These are phyloP conservation scores for Thymus mandschuricus DNA, from an alignment of 257 asterid species.

Conservation along the genomic window DNA sequence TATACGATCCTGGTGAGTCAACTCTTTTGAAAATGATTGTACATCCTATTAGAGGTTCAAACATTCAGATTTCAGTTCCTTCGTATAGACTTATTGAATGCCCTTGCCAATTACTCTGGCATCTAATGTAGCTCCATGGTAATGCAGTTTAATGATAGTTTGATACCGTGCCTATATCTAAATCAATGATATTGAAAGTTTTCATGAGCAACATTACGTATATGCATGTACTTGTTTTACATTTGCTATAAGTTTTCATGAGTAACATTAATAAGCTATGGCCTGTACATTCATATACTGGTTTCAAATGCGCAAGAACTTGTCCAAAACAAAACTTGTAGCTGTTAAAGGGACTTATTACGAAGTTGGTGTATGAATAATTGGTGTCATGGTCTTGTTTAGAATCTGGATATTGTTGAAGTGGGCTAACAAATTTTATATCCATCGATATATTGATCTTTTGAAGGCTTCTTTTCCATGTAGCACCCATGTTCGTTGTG, in stretches of 20 bases:
- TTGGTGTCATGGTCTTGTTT: neutral
- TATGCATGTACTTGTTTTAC: neutral
- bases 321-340: neutral
- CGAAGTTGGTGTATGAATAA: neutral
- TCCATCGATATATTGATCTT: neutral
- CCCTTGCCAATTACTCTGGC: neutral
- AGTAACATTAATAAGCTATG: neutral
- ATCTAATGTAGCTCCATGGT: neutral
- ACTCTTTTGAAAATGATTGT: neutral
- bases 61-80: neutral
- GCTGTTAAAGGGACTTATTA: neutral
- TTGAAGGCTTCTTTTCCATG: neutral
- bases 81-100: neutral
- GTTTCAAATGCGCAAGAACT: neutral
- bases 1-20: neutral
- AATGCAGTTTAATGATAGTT: neutral
- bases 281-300: too few species aligned
- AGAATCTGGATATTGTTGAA: neutral
- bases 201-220: neutral
- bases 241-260: neutral
- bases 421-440: neutral
- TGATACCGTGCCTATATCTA: neutral
- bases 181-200: neutral
- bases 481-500: neutral
- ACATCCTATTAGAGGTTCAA: neutral